phyloP scores from a whole-genome alignment of 495 filamentous ascomycete species.

The Aspergillus campestris region DNA sequence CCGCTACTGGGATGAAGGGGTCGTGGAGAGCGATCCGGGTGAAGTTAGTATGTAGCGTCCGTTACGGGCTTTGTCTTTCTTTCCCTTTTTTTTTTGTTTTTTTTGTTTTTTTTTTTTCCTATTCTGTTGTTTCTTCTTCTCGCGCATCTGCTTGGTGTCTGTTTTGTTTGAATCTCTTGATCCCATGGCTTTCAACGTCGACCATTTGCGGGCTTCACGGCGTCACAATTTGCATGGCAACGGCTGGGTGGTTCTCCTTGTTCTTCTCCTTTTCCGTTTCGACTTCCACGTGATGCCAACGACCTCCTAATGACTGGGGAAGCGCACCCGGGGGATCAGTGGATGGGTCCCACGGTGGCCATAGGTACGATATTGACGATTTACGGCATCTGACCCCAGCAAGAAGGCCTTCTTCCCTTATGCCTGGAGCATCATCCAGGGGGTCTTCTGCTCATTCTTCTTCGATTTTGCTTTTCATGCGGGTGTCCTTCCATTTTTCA shows the following conservation, averaged over 20 bases:
- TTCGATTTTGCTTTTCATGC: not conserved
- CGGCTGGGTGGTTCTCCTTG: constrained; percentile 7
- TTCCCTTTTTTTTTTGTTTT: constrained; percentile 4
- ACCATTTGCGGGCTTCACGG: not conserved
- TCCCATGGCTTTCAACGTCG: no score
- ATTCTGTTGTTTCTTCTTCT: not conserved
- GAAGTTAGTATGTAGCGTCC: constrained; percentile 36
- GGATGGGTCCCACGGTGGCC: constrained; percentile 5
- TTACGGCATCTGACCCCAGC: constrained; percentile 10
- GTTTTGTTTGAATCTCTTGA: constrained; percentile 11
- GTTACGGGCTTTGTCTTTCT: not conserved
- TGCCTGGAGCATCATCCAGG: constrained; percentile 25
- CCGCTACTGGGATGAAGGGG: constrained; percentile 35
- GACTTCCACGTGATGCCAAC: constrained; percentile 7
- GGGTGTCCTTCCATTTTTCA: constrained; percentile 8
- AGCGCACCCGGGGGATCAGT: not conserved
- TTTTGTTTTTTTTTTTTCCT: constrained; percentile 4
- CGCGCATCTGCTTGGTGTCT: not conserved
- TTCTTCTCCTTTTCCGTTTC: constrained; percentile 4
- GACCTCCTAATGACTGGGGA: constrained; percentile 7
- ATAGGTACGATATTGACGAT: constrained; percentile 12
- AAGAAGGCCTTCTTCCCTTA: constrained; percentile 8
- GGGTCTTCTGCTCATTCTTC: not conserved
- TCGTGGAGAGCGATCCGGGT: constrained; percentile 37
- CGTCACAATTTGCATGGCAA: constrained; percentile 14